Percentiles rank a stretch among this genome's conserved stretches.
Evolutionary conservation across 2,329 filamentous ascomycete species (phyloP).

Genomic region (Pseudogymnoascus sp.): DNA sequence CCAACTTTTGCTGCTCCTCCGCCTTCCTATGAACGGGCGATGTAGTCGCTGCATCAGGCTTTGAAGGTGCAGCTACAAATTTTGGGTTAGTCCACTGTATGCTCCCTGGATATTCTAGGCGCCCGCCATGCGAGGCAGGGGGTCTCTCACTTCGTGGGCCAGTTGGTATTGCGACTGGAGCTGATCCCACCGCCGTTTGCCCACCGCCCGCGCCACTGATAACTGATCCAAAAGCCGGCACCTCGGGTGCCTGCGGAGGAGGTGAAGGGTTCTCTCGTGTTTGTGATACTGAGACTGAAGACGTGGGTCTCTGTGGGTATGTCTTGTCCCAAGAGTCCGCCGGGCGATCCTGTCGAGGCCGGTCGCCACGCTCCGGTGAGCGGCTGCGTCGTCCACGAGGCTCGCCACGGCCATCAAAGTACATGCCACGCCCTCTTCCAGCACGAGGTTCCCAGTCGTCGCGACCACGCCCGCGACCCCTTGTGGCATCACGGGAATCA

Average conservation of each 20-base stretch:
- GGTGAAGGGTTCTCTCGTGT: constrained; percentile 36
- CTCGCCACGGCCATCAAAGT: constrained; percentile 47
- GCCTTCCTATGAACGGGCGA: constrained; percentile 3
- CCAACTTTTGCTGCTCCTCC: not conserved
- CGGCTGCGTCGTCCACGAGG: constrained; percentile 22
- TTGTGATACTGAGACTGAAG: not conserved
- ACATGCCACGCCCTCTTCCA: constrained; percentile 40
- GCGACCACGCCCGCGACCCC: constrained; percentile 44
- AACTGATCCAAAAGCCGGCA: constrained; percentile 44
- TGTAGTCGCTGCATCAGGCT: not conserved
- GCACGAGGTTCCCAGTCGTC: constrained; percentile 40
- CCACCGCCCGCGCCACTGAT: not conserved
- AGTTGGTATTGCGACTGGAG: constrained; percentile 3
- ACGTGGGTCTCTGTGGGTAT: constrained; percentile 4
- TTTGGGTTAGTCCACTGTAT: constrained; percentile 8
- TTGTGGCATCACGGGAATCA: constrained; percentile 51
- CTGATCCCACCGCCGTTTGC: constrained; percentile 1
- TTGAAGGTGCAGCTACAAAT: not conserved
- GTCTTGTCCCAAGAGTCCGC: constrained; percentile 9
- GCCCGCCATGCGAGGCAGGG: constrained; percentile 6
- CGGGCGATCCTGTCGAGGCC: not conserved
- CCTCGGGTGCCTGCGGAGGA: constrained; percentile 42
- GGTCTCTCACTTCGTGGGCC: constrained; percentile 8
- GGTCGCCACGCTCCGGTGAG: constrained; percentile 21
- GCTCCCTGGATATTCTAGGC: constrained; percentile 2